These are phyloP conservation scores for Blakeslea trispora DNA, from an alignment of 371 early-diverging fungal genomes.

Conservation along the genomic window DNA sequence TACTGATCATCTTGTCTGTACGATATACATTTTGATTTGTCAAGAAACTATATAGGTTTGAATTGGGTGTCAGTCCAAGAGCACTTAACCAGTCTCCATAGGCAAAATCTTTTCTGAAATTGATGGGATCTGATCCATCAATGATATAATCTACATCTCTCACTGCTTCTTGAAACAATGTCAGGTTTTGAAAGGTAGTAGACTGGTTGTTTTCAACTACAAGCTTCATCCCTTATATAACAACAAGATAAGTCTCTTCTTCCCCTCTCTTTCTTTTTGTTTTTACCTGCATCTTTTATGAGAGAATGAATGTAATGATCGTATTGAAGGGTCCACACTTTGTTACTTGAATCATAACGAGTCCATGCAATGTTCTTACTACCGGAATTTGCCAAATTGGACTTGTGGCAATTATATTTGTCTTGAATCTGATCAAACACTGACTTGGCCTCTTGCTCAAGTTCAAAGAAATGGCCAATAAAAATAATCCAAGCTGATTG, in stretches of 20 bases:
- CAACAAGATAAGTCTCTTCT: background rate
- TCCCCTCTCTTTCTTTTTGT: background rate
- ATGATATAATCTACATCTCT: conserved; percentile 17
- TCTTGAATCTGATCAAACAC: conserved; percentile 10
- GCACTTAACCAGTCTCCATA: conserved; percentile 23
- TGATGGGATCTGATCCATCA: conserved; percentile 14
- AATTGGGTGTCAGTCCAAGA: conserved; percentile 15
- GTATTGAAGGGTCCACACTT: conserved; percentile 13
- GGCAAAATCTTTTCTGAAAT: conserved; percentile 17
- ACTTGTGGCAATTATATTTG: conserved; percentile 26
- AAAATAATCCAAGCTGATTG: conserved; percentile 29
- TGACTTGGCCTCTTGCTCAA: conserved; percentile 6
- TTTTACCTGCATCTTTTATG: conserved; percentile 28
- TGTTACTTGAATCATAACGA: conserved; percentile 10
- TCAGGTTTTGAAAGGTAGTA: conserved; percentile 4
- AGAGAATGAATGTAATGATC: conserved; percentile 9
- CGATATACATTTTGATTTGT: conserved; percentile 13
- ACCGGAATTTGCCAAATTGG: conserved; percentile 27
- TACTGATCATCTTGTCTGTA: conserved; percentile 21
- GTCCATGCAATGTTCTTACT: conserved; percentile 33
- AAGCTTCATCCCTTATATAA: conserved; percentile 12
- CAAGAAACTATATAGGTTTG: conserved; percentile 6
- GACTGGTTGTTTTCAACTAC: conserved; percentile 8
- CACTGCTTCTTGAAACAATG: conserved; percentile 15
- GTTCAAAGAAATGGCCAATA: conserved; percentile 25